Base-by-base conservation (phyloP, 805 yeast genomes). In the Cyberlindnera japonica region DNA sequence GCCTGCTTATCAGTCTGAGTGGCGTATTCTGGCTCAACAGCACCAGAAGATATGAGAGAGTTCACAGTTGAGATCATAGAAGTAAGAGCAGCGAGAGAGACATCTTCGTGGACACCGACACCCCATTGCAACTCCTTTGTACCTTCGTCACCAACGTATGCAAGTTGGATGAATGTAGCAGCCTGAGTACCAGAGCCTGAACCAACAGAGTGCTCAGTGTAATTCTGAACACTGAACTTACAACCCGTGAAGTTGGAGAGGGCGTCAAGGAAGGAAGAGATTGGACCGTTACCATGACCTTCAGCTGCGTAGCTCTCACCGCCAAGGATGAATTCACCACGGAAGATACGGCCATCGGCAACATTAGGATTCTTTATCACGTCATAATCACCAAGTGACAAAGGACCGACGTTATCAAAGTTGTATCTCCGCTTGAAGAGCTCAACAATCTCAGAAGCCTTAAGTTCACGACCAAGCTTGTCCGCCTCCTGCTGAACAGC, bases 31-130 rank as follows among this genome's bases (percentile, higher is more conserved):
- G 42, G 17, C 17, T 45, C 54, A 34, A 56, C 35, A 23, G 50
- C 51, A 36, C 53, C 55, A 18, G 48, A 38, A 12, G 47, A 41
- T 33, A 40, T 55, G 35, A 53, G 59, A 47, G 48, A 61, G 56
- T 84, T 84, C 37, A 83, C 68, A 42, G 83, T 72, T 15, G 90
- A 78, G 31, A 81, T 57, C 47, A 83, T 71, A 13, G 91, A 77
- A 52, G 75, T 72, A 54, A 86, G 75, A 6, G 95, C 81, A 35
- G 96, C 93, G 57, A 81, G 83, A 19, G 95, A 82, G 40, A 86
- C 93, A 65, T 90, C 95, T 64, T 81, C 91, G 59, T 87, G 82
- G 47, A 88, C 79, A 57, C 96, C 97, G 44, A 90, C 90, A 65
- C 97, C 97, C 96, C 96, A 90, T 54, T 62, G 62, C 44, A 64